Percentiles rank a stretch among this genome's conserved stretches.
Evolutionary conservation across 2,329 filamentous ascomycete species (phyloP).

Genomic region (Alternaria sp.): DNA sequence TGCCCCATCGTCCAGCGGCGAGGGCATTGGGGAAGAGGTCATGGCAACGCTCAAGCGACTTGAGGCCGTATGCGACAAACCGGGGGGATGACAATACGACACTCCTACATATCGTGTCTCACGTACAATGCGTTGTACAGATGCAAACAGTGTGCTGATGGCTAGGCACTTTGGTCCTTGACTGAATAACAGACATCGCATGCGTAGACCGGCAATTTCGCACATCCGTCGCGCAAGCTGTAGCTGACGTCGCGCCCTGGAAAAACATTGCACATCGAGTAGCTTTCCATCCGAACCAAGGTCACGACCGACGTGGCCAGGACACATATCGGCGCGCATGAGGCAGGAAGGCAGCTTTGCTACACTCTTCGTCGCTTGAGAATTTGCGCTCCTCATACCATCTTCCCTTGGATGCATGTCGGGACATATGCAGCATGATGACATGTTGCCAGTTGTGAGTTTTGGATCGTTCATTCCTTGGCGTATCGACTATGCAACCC

Average conservation of each 20-base stretch:
- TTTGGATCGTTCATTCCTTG: not conserved
- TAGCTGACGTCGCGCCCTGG: not conserved
- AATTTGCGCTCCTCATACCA: not conserved
- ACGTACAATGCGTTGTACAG: not conserved
- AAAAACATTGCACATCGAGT: not conserved
- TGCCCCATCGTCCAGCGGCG: conserved; percentile 59
- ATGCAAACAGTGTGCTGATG: not conserved
- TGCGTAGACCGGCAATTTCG: not conserved
- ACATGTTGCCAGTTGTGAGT: not conserved
- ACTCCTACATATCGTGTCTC: not conserved
- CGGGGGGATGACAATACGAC: conserved; percentile 28
- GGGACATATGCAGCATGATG: not conserved
- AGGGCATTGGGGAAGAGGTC: conserved; percentile 71
- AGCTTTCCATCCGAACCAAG: not conserved
- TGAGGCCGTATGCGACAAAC: conserved; percentile 65
- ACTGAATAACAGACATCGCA: not conserved
- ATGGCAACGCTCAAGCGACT: conserved; percentile 72
- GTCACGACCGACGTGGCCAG: not conserved
- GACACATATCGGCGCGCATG: not conserved
- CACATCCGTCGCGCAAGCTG: not conserved
- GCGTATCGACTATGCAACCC: not conserved
- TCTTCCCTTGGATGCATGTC: not conserved
- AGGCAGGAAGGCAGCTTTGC: not conserved
- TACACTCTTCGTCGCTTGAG: not conserved
- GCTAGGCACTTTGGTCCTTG: not conserved